These are phyloP conservation scores for Plasmodium gonderi DNA, from an alignment of 169 alveolate species.

Conservation along the genomic window DNA sequence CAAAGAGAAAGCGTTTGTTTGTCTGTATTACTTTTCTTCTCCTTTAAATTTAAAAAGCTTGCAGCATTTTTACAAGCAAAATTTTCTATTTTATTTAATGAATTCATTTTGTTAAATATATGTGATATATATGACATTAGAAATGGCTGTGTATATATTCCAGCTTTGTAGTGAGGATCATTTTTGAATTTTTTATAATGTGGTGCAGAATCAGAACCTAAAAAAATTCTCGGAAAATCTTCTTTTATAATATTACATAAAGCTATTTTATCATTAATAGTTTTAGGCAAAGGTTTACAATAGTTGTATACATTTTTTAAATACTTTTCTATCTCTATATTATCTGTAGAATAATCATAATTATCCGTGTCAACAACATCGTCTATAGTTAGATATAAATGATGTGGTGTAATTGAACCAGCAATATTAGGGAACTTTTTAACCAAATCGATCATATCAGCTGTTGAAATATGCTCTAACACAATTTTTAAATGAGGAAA, in stretches of 20 bases:
- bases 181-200: constrained; percentile 76
- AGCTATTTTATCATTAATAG: constrained; percentile 79
- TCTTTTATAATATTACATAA: constrained; percentile 72
- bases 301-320: constrained; percentile 80
- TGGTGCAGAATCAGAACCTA: constrained; percentile 89
- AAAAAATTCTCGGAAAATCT: constrained; percentile 75
- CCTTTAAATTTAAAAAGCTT: constrained; percentile 76
- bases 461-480: constrained; percentile 82
- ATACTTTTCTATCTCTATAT: constrained; percentile 49
- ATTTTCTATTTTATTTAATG: constrained; percentile 78
- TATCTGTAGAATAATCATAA: constrained; percentile 77
- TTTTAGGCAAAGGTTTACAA: constrained; percentile 85
- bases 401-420: constrained; percentile 73
- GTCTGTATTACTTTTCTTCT: constrained; percentile 26
- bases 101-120: constrained; percentile 72
- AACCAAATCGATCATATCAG: constrained; percentile 69
- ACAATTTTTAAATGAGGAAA: constrained; percentile 84
- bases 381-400: constrained; percentile 58
- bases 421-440: constrained; percentile 77
- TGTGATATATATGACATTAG: constrained; percentile 78
- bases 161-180: constrained; percentile 80
- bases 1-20: not conserved
- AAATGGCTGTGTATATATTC: constrained; percentile 85
- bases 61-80: constrained; percentile 82
- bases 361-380: constrained; percentile 52